Base-by-base conservation (phyloP, 2,329 filamentous ascomycete genomes). In the Clonostachys rhizophaga region DNA sequence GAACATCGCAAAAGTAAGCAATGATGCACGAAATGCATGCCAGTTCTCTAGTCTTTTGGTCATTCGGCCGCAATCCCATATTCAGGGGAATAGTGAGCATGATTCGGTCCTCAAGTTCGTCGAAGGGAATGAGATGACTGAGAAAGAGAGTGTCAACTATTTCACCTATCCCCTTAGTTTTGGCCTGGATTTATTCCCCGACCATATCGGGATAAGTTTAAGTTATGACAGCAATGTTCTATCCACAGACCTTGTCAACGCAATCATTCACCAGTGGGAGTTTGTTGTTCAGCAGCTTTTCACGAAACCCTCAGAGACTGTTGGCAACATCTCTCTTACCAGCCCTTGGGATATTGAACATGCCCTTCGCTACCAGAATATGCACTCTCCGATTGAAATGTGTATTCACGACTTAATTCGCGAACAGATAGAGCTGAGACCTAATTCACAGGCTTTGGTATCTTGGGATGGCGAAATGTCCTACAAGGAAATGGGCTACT, bases 401-500 rank as follows among this genome's bases (percentile, higher is more conserved):
- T 30, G 24, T 5, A 43, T 43, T 30, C 42, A 43, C 5, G 17
- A 11, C 11, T 11, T 43, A 24, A 24, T 43, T 17, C 13, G 34
- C 18, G 12, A 24, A 10, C 42, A 43, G 8, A n/a, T 33, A 16
- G 24, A n/a, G 8, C 13, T 13, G 11, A 18, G 30, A 33, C 17
- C 42, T 16, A 5, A 20, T 16, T 18, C 17, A n/a, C 52, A 57
- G 5, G 70, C 71, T 18, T 62, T 73, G 33, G 55, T 66, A 42
- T 69, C 70, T 3, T 73, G 69, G 69, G 70, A 73, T 47, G 70
- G 70, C 49, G 36, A 40, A 12, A 18, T 37, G 36, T 40, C 44
- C 8, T 46, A 46, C 24, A 18, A 18, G 6, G 44, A 46, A n/a
- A 13, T 43, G 9, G 13, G 9, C 9, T 10, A 14, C 34, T 16